Conservation (phyloP, 2,329 filamentous ascomycete species). For the Rachicladosporium sp. region DNA sequence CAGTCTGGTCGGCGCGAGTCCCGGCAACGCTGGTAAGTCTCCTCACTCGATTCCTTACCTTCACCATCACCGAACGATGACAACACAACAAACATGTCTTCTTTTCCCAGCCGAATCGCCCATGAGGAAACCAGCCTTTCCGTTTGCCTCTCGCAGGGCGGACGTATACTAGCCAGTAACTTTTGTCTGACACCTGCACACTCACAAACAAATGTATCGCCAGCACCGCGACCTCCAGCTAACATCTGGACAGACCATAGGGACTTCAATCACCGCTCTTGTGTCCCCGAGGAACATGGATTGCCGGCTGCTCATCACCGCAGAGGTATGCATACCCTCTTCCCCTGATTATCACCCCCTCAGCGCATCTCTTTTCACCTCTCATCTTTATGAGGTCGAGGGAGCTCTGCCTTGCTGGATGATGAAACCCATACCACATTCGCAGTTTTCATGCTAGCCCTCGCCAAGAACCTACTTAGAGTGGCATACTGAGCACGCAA, state of each 20-base stretch:
- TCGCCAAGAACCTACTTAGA: slow-evolving; percentile 27
- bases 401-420: slow-evolving; percentile 11
- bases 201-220: not conserved
- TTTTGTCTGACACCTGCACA: slow-evolving; percentile 53
- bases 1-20: not conserved
- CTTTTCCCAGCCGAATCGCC: slow-evolving; percentile 83
- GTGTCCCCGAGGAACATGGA: no score
- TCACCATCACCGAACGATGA: slow-evolving; percentile 49
- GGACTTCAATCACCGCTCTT: no score
- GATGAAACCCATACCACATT: slow-evolving; percentile 53
- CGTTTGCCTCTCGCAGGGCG: slow-evolving; percentile 50
- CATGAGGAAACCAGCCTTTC: slow-evolving; percentile 66
- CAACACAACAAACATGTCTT: slow-evolving; percentile 56
- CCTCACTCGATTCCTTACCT: slow-evolving; percentile 1
- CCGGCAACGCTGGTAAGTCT: not conserved
- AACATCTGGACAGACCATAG: no score
- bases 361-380: no score
- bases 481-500: slow-evolving; percentile 17
- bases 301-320: no score
- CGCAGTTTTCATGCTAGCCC: slow-evolving; percentile 69
- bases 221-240: no score
- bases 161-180: slow-evolving; percentile 89
- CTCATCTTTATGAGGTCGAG: no score
- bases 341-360: no score
- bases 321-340: no score